Evolutionary conservation across 768 basidiomycete species (phyloP), one percentile per base, ranked within the genome.

Genomic region (Mycena indigotica): DNA sequence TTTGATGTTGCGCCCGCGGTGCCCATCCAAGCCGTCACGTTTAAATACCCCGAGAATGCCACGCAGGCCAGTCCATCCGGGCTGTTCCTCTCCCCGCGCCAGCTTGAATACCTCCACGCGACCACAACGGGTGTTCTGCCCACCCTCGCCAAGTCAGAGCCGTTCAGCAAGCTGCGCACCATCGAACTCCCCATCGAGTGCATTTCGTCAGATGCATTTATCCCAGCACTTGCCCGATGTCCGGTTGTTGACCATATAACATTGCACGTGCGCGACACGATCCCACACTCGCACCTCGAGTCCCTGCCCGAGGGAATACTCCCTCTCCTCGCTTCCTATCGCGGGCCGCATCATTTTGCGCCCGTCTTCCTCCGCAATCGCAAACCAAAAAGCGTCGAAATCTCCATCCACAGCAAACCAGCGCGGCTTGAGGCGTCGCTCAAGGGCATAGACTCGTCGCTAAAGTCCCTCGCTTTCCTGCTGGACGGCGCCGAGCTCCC

Each of bases 111-210:
- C 38, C 66, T 71, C 15, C 64, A 67, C 26, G 70, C 73, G 56
- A 75, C 75, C 0, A 70, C 72, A 26, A 55, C 57, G 16, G 68
- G 67, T 32, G 61, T 75, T 2, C 70, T 73, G 45, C 63, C 67
- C 8, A 52, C 50, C 19, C 63, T 73, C 17, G 39, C 61, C 1
- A 32, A 54, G 3, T 61, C 69, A 51, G 56, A 55, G 24, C 60
- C 55, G 1, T 65, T 67, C 23, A 57, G 57, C 5, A 64, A 59
- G 23, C 65, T 72, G 16, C 62, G 57, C 15, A 55, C 60, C 0
- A 59, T 72, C 29, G 54, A 59, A 25, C 60, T 70, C 19, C 73
- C 72, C 0, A 67, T 71, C 49, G 55, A 63, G n/a, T 67, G 68
- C 28, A 57, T 73, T 21, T 52, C 58, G 17, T 66, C 67, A 50